Evolutionary conservation across 768 basidiomycete genomes (phyloP), one percentile per base, ranked within the genome.

Genomic region (Phylloporus arenicola): DNA sequence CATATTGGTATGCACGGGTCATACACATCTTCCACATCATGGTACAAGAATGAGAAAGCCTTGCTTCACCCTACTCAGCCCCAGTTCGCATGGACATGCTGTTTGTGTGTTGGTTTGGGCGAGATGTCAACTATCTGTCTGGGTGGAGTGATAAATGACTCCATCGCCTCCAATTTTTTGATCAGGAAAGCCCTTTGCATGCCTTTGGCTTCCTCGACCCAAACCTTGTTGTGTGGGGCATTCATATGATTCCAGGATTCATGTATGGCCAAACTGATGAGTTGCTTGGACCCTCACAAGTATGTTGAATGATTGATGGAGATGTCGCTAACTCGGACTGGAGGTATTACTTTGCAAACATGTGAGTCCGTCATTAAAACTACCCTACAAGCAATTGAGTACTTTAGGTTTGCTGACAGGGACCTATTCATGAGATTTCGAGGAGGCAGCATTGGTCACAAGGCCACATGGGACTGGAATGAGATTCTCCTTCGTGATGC

Each of bases 1-100:
- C 68, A 0, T 75, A 66, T 43, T 72, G 68, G 70, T 75, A 76
- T 58, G 59, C 42, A 0, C 43, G 44, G 0, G 47, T 64, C 3
- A 33, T 64, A 6, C 38, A 55, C 1, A 48, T 67, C 0, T 45
- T 54, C 12, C 65, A 67, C 30, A 43, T 53, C 19, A 22, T 31
- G 13, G 40, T 53, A 12, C 34, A 41, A 11, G 16, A 47, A 2
- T 6, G 10, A 1, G 19, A n/a, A 0, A 13, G 43, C 6, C 2
- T 11, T 11, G 4, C 16, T 14, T 20, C 14, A 10, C 10, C 17
- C 9, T 35, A 27, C 11, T 43, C 14, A 0, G 1, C 24, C 9
- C 24, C 34, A 1, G 3, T 24, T 24, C 53, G 52, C 6, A 56
- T 66, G 29, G 52, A 70, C n/a, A 53, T 69, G 8, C 45, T 68